Conservation (phyloP, 139 green algal genomes). For the Chlamydomonas sp. region DNA sequence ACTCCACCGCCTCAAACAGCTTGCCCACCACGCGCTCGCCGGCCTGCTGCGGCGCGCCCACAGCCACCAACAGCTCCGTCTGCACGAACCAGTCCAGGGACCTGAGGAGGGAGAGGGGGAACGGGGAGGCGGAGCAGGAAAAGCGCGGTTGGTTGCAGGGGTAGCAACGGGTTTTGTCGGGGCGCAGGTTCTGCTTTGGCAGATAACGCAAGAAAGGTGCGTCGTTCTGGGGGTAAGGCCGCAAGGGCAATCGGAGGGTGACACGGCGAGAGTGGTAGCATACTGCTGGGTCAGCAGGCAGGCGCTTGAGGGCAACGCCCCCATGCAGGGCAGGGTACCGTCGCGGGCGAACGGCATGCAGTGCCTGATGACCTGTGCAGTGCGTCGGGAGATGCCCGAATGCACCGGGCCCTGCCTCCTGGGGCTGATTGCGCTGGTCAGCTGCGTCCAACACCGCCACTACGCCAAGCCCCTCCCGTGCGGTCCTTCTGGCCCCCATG, state of each 20-base stretch:
- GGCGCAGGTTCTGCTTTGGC: not conserved
- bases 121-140: not conserved
- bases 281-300: no score
- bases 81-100: conserved; percentile 68
- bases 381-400: no score
- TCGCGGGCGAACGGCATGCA: no score
- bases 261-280: no score
- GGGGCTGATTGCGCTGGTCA: no score
- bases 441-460: no score
- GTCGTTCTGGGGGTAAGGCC: not conserved
- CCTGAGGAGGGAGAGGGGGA: not conserved
- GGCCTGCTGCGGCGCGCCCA: conserved; percentile 63
- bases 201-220: not conserved
- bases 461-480: no score
- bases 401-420: no score
- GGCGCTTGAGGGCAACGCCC: no score
- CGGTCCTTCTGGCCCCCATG: no score
- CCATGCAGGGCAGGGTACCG: no score
- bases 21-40: conserved; percentile 52
- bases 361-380: no score
- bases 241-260: not conserved
- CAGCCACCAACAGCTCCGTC: conserved; percentile 67
- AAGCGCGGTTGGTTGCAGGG: not conserved
- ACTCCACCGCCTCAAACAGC: conserved; percentile 59
- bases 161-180: not conserved